Evolutionary conservation across 176 grass and related monocot genomes (phyloP).

Genomic region (Otatea glauca): DNA sequence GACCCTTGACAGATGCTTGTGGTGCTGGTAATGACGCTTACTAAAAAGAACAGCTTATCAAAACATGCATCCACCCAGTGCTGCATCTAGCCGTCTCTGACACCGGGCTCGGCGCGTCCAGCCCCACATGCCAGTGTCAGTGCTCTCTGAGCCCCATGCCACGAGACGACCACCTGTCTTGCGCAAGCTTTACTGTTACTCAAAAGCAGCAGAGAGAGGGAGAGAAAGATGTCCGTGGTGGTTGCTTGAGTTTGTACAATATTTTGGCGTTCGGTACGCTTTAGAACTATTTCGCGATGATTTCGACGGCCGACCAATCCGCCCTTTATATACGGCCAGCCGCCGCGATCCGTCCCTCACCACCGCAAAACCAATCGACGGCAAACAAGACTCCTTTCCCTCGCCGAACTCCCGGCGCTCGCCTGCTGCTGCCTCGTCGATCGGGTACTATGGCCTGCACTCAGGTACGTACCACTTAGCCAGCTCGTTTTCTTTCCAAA

Average conservation of each 20-base stretch:
- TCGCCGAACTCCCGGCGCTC: background rate
- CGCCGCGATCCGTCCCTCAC: slow-evolving; percentile 30
- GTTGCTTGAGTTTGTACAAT: slow-evolving; percentile 52
- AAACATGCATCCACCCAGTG: background rate
- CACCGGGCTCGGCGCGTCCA: background rate
- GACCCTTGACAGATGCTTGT: slow-evolving; percentile 40
- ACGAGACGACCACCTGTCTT: too few species aligned
- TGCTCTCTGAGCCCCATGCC: background rate
- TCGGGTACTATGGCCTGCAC: slow-evolving; percentile 17
- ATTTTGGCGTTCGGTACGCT: slow-evolving; percentile 41
- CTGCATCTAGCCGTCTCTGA: background rate
- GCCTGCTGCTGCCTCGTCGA: background rate
- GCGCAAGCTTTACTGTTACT: slow-evolving; percentile 56
- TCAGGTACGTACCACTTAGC: slow-evolving; percentile 24
- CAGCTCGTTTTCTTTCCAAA: background rate
- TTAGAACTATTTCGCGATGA: slow-evolving; percentile 26
- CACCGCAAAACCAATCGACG: background rate
- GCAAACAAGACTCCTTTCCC: background rate
- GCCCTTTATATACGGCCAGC: slow-evolving; percentile 32
- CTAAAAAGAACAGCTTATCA: slow-evolving; percentile 19
- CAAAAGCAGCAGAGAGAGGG: slow-evolving; percentile 24
- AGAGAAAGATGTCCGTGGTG: background rate
- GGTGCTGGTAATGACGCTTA: slow-evolving; percentile 46
- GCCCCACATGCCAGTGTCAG: slow-evolving; percentile 17
- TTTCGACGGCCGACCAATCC: slow-evolving; percentile 33